Evolutionary conservation across 371 early-diverging fungal genomes (phyloP).

Genomic region (Capillidium rhysosporum): DNA sequence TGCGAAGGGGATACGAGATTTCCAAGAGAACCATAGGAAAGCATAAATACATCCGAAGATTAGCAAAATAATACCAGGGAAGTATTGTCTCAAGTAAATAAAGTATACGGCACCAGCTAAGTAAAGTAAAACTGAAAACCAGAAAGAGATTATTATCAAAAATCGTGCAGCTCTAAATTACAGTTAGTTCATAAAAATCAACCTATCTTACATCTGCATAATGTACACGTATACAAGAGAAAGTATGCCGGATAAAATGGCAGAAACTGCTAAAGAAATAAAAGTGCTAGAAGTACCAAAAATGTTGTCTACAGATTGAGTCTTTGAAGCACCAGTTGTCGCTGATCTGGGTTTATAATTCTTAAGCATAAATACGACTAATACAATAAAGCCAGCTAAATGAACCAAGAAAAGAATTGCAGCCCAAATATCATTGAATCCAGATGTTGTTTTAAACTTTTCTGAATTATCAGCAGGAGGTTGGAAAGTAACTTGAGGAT

Average conservation of each 20-base stretch:
- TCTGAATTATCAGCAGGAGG: background rate
- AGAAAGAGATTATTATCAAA: constrained; percentile 8
- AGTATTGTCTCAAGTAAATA: background rate
- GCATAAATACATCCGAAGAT: constrained; percentile 17
- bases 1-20: constrained; percentile 19
- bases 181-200: background rate
- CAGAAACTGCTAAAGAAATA: background rate
- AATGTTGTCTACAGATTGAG: background rate
- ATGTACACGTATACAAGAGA: constrained; percentile 8
- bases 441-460: constrained; percentile 16
- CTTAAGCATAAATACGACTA: constrained; percentile 13
- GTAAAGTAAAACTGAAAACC: constrained; percentile 4
- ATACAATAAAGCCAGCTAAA: constrained; percentile 19
- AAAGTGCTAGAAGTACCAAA: constrained; percentile 4
- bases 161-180: constrained; percentile 6
- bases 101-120: background rate
- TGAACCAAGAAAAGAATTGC: constrained; percentile 19
- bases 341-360: no score
- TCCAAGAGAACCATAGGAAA: constrained; percentile 16
- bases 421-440: constrained; percentile 32
- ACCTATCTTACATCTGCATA: constrained; percentile 9
- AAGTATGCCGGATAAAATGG: constrained; percentile 8
- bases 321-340: no score
- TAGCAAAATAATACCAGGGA: constrained; percentile 9
- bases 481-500: background rate